phyloP scores from a whole-genome alignment of 73 alveolate species.

The Uronychia setigera region DNA sequence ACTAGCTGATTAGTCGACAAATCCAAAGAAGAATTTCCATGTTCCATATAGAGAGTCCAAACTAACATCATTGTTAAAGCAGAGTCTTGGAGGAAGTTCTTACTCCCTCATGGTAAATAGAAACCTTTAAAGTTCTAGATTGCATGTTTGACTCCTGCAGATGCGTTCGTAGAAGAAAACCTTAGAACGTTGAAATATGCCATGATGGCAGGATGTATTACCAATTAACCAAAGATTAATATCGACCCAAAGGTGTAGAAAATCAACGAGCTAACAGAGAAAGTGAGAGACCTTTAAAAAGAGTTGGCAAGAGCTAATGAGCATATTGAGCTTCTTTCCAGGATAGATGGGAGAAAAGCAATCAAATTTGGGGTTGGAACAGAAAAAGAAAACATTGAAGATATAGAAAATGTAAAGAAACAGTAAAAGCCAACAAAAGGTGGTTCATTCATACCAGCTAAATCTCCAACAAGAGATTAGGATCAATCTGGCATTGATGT shows the following conservation, averaged over 20 bases:
- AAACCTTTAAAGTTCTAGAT: no score
- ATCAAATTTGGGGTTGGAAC: no score
- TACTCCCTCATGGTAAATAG: constrained; percentile 91
- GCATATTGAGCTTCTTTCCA: neutral
- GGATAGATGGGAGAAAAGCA: no score
- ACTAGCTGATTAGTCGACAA: constrained; percentile 74
- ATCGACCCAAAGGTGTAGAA: constrained; percentile 76
- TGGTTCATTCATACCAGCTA: no score
- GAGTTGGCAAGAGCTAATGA: neutral
- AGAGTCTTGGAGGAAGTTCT: constrained; percentile 59
- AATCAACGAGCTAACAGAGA: constrained; percentile 62
- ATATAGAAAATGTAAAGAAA: no score
- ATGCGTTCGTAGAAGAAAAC: constrained; percentile 85
- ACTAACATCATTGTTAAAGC: constrained; percentile 41
- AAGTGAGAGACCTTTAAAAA: constrained; percentile 7
- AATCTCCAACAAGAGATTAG: no score
- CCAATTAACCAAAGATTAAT: constrained; percentile 85
- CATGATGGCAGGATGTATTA: constrained; percentile 86
- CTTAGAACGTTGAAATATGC: constrained; percentile 93
- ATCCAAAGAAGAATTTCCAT: neutral
- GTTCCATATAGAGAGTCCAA: constrained; percentile 59
- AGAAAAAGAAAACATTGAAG: no score
- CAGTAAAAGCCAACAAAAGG: no score
- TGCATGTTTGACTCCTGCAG: constrained; percentile 95
- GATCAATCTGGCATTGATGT: no score